Evolutionary conservation across 1,284 basidiomycete genomes (phyloP).

Genomic region (Cutaneotrichosporon sp.): DNA sequence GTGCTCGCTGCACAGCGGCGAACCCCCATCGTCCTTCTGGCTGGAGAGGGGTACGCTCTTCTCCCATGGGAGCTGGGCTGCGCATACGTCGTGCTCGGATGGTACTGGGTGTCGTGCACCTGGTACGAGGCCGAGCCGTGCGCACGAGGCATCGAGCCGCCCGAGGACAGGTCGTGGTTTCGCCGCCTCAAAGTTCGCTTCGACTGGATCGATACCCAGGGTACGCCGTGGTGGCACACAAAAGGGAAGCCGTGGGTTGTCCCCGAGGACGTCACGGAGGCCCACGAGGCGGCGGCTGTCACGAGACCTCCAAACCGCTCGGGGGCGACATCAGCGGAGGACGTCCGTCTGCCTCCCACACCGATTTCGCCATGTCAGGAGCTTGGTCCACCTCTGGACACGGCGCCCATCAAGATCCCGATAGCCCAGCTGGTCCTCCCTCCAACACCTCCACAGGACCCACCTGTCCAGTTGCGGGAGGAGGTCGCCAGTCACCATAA

Average conservation of each 20-base stretch:
- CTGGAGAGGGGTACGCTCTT: slow-evolving; percentile 40
- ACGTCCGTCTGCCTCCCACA: background rate
- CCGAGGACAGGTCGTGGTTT: slow-evolving; percentile 28
- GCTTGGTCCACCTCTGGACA: background rate
- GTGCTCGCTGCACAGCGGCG: slow-evolving; percentile 29
- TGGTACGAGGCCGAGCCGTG: slow-evolving; percentile 47
- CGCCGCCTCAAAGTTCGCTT: slow-evolving; percentile 48
- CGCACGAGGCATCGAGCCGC: slow-evolving; percentile 21
- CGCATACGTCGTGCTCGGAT: slow-evolving; percentile 46
- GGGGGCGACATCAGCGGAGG: background rate
- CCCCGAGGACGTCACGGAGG: background rate
- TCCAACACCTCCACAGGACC: background rate
- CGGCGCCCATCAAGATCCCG: background rate
- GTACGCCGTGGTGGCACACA: slow-evolving; percentile 43
- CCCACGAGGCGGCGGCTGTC: too few relatives aligned
- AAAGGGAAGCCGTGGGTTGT: slow-evolving; percentile 12
- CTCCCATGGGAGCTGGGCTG: slow-evolving; percentile 41
- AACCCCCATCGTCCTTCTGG: slow-evolving; percentile 42
- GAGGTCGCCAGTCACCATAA: background rate
- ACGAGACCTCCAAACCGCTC: too few relatives aligned
- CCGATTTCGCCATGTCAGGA: background rate
- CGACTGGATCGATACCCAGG: slow-evolving; percentile 47
- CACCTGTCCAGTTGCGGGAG: background rate
- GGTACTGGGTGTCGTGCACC: slow-evolving; percentile 47
- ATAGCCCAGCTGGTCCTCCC: background rate